Evolutionary conservation across 2,329 filamentous ascomycete species (phyloP).

Genomic region (Exophiala aquamarina): DNA sequence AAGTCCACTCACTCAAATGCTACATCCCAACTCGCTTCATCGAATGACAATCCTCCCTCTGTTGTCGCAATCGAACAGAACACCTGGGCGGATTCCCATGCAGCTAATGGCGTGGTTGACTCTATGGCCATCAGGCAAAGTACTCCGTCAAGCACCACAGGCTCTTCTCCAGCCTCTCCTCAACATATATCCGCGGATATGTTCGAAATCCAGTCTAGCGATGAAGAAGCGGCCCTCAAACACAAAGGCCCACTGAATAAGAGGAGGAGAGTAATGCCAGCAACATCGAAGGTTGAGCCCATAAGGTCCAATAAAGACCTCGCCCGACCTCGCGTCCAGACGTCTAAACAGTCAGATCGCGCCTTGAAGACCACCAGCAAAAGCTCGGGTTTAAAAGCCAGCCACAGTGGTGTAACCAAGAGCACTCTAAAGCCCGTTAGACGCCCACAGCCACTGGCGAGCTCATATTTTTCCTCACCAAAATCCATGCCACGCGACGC

Average conservation of each 20-base stretch:
- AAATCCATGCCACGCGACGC: too few relatives aligned
- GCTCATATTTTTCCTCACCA: neutral
- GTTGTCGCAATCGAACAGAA: too few relatives aligned
- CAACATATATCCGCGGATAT: conserved; percentile 6
- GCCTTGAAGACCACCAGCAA: too few relatives aligned
- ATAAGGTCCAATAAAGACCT: too few relatives aligned
- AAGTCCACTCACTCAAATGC: too few relatives aligned
- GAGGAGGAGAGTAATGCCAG: conserved; percentile 18
- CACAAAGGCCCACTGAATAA: conserved; percentile 9
- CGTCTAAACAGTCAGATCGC: too few relatives aligned
- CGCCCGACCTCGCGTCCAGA: too few relatives aligned
- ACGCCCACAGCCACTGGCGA: neutral
- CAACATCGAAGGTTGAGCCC: neutral
- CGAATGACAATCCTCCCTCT: too few relatives aligned
- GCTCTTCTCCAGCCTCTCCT: neutral
- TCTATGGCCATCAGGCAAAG: neutral
- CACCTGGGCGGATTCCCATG: too few relatives aligned
- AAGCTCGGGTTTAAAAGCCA: too few relatives aligned
- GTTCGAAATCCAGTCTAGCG: conserved; percentile 30
- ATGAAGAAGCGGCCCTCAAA: conserved; percentile 20
- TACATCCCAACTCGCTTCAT: too few relatives aligned
- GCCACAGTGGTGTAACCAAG: too few relatives aligned
- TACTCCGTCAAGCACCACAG: neutral
- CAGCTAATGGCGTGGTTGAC: neutral
- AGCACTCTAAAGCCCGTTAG: neutral